phyloP scores from a whole-genome alignment of 192 early-diverging fungal species.

The Kickxella alabastrina region DNA sequence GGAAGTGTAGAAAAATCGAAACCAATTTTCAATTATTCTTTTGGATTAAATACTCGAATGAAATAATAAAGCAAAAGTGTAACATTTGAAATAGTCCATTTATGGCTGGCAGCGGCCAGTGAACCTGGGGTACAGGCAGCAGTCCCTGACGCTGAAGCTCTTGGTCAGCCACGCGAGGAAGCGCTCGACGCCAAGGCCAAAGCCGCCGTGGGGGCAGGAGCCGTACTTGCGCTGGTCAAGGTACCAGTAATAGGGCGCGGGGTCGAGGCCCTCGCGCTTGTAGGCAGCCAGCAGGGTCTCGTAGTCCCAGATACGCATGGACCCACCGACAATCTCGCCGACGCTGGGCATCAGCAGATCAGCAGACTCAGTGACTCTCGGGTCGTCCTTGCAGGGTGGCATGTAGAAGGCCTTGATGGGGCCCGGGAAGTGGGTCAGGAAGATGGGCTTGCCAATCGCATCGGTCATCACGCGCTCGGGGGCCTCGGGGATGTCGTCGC shows the following conservation, averaged over 20 bases:
- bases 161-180: conserved; percentile 96
- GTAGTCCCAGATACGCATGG: conserved; percentile 92
- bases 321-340: conserved; percentile 98
- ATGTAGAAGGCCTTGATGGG: conserved; percentile 99
- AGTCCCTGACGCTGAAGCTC: conserved; percentile 84
- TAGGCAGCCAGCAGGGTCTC: conserved; percentile 76
- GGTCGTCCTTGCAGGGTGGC: conserved; percentile 84
- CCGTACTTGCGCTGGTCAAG: conserved; percentile 99
- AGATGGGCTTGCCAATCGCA: conserved; percentile 89
- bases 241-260: conserved; percentile 97
- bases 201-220: conserved; percentile 93
- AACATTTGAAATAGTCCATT: conserved; percentile 5
- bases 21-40: neutral
- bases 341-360: conserved; percentile 98
- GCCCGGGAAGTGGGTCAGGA: conserved; percentile 94
- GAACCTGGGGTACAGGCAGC: conserved; percentile 91
- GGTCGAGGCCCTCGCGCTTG: conserved; percentile 88
- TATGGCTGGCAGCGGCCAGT: conserved; percentile 80
- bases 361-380: conserved; percentile 87
- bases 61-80: neutral
- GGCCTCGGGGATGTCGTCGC: conserved; percentile 98
- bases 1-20: neutral
- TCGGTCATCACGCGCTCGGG: conserved; percentile 99
- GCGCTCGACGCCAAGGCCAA: conserved; percentile 94
- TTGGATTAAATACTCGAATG: neutral